Conservation (phyloP, 805 yeast species). For the Lipomyces chichibuensis region DNA sequence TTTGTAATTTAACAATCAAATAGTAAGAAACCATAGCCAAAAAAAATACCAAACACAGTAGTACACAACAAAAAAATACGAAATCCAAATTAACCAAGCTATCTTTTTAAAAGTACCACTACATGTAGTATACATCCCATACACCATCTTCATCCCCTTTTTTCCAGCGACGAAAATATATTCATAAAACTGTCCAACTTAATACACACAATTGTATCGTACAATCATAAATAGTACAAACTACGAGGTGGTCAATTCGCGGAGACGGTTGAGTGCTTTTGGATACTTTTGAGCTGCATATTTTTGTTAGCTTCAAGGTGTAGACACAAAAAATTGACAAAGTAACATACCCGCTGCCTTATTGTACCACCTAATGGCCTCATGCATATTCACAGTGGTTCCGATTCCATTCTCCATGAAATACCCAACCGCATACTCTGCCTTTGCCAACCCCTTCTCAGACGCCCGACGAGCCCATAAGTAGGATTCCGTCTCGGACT, state of each 20-base stretch:
- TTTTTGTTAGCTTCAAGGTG: neutral
- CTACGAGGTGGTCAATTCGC: constrained; percentile 14
- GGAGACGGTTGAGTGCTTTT: constrained; percentile 25
- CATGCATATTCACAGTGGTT: constrained; percentile 51
- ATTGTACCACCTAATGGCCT: constrained; percentile 59
- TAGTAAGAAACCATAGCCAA: neutral
- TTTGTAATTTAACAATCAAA: neutral
- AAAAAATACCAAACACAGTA: neutral
- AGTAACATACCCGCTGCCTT: constrained; percentile 55
- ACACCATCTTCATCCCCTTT: neutral
- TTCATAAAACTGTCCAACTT: no score
- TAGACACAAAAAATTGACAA: neutral
- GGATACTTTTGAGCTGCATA: constrained; percentile 19
- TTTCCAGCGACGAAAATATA: no score
- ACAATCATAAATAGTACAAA: neutral
- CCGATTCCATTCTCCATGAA: constrained; percentile 75
- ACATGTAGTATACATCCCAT: neutral
- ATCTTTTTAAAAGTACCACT: neutral
- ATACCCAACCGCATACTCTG: constrained; percentile 72
- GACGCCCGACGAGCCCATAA: constrained; percentile 76
- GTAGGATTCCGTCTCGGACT: constrained; percentile 69
- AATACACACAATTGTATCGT: neutral
- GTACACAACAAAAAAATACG: no score
- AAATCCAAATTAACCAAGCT: neutral
- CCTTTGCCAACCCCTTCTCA: constrained; percentile 66